Evolutionary conservation across 2,329 filamentous ascomycete species (phyloP).

Genomic region (Arthroderma uncinatum): DNA sequence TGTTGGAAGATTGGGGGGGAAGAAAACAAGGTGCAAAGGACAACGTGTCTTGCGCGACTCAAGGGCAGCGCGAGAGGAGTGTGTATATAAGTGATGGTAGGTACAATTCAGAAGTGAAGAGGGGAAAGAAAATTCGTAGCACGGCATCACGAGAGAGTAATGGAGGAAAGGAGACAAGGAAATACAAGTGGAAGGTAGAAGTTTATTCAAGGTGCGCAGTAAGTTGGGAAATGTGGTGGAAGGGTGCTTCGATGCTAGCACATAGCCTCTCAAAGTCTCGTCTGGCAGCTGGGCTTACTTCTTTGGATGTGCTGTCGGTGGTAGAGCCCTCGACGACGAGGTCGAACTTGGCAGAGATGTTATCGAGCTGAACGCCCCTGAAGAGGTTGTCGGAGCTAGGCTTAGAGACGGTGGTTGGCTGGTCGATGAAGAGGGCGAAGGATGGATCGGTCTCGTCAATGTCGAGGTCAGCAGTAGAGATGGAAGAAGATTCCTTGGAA

Average conservation of each 20-base stretch:
- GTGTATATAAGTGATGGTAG: not conserved
- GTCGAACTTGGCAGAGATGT: slow-evolving; percentile 41
- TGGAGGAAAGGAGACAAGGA: not conserved
- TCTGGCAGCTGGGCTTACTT: slow-evolving; percentile 17
- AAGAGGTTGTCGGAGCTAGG: slow-evolving; percentile 27
- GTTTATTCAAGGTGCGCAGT: slow-evolving; percentile 28
- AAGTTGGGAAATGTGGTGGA: slow-evolving; percentile 30
- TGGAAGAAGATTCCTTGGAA: slow-evolving; percentile 12
- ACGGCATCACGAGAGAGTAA: not conserved
- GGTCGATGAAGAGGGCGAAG: slow-evolving; percentile 42
- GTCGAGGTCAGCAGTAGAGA: slow-evolving; percentile 32
- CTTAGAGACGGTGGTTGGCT: slow-evolving; percentile 24
- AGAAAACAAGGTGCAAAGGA: not conserved
- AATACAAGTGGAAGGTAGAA: not conserved
- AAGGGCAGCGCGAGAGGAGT: not conserved
- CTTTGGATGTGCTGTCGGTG: slow-evolving; percentile 14
- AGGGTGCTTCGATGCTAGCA: slow-evolving; percentile 33
- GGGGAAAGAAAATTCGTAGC: not conserved
- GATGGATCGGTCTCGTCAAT: slow-evolving; percentile 45
- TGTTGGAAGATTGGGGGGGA: not conserved
- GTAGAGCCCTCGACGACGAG: slow-evolving; percentile 9
- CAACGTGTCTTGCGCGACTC: too few relatives aligned
- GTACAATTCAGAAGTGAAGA: not conserved
- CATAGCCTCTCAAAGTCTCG: slow-evolving; percentile 29
- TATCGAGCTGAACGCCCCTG: slow-evolving; percentile 50